Evolutionary conservation across 108 stramenopile genomes (phyloP).

Genomic region (Fragilaria crotonensis): DNA sequence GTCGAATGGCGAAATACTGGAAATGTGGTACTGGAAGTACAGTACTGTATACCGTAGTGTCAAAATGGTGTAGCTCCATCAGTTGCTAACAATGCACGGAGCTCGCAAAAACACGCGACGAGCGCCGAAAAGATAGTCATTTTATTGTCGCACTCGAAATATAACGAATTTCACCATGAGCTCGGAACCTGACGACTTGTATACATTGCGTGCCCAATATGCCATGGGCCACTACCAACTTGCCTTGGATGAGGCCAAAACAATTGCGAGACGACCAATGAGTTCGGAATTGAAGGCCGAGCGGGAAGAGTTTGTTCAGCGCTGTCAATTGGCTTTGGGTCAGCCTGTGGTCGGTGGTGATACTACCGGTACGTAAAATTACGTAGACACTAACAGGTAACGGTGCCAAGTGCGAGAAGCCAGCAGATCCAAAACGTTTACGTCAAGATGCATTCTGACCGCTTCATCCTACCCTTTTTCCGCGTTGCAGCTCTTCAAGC

Average conservation of each 20-base stretch:
- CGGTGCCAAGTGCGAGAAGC: too few relatives aligned
- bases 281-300: slow-evolving; percentile 70
- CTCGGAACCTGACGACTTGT: slow-evolving; percentile 96
- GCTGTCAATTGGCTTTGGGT: slow-evolving; percentile 77
- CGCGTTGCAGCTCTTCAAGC: slow-evolving; percentile 34
- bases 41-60: too few relatives aligned
- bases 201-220: slow-evolving; percentile 95
- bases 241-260: slow-evolving; percentile 75
- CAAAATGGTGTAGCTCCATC: too few relatives aligned
- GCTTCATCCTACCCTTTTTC: slow-evolving; percentile 12
- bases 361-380: slow-evolving; percentile 26
- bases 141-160: background rate
- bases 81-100: too few relatives aligned
- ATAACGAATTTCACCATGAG: slow-evolving; percentile 52
- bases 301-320: slow-evolving; percentile 88
- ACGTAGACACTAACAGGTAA: too few relatives aligned
- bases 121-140: background rate
- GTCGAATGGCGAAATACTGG: too few relatives aligned
- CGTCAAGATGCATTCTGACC: too few relatives aligned
- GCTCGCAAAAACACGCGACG: too few relatives aligned
- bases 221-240: slow-evolving; percentile 94
- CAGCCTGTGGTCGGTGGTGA: slow-evolving; percentile 72
- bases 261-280: slow-evolving; percentile 70
- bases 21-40: too few relatives aligned
- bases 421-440: too few relatives aligned